Evolutionary conservation across 2,329 filamentous ascomycete genomes (phyloP), one percentile per base, ranked within the genome.

Genomic region (Fusarium sp.): DNA sequence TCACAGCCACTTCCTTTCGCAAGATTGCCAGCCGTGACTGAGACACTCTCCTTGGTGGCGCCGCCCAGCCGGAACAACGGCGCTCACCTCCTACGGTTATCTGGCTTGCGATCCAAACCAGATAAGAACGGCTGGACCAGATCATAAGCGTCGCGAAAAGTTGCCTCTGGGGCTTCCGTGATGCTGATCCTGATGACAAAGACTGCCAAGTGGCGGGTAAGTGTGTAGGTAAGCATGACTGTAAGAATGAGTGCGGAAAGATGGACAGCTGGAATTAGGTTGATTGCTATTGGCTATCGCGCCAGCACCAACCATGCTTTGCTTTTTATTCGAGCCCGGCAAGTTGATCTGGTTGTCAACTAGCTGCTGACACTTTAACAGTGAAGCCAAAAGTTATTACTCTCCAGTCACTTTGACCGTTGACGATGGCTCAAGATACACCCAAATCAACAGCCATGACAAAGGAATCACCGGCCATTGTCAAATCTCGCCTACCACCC

Each of bases 151-250:
- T 57, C 78, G 78, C 75, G 1, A 39, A 60, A 6, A 73, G 79
- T 16, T 78, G 74, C 0, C 69, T 83, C 5, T 83, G 81, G 80
- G 81, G 81, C 0, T 80, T 82, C 71, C 83, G 81, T 1, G 79
- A 76, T 0, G 79, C 75, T 0, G 78, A 82, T 4, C 64, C 78
- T 3, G 50, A 70, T 1, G 81, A 80, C 3, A 75, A 71, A 1
- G 80, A 83, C 58, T 84, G 82, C 37, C 79, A 80, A 1, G 55
- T 84, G 12, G 80, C 78, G 0, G 81, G 77, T 2, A 74, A 70
- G 11, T 84, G 82, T 47, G 40, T 78, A 9, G 82, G 83, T 55
- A 58, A 50, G 2, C 57, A 73, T 28, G 36, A 60, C 2, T 84
- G 82, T 36, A 74, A 71, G 1, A 59, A 57, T 11, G 79, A 78